Conservation (phyloP, 805 yeast genomes). For the Candida rishiriensis region DNA sequence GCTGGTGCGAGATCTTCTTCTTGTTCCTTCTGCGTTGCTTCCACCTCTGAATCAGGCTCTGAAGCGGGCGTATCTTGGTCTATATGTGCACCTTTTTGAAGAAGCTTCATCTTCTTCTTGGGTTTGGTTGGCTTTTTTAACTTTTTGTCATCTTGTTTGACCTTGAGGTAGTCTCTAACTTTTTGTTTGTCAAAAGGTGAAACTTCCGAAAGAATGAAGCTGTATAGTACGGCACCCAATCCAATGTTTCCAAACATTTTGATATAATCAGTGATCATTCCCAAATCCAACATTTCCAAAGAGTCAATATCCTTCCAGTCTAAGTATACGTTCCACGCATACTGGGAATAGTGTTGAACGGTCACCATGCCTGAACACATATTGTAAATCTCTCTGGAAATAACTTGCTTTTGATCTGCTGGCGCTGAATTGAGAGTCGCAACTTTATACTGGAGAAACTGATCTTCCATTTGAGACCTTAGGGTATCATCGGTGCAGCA, state of each 20-base stretch:
- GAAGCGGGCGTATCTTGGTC: constrained; percentile 17
- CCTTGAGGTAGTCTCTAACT: constrained; percentile 21
- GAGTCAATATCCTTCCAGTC: constrained; percentile 63
- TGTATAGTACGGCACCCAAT: constrained; percentile 52
- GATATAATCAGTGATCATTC: constrained; percentile 47
- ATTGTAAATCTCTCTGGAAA: constrained; percentile 42
- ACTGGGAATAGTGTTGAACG: constrained; percentile 53
- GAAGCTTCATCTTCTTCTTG: constrained; percentile 12
- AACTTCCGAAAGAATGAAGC: constrained; percentile 60
- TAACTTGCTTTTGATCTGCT: constrained; percentile 30
- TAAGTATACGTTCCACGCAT: constrained; percentile 70
- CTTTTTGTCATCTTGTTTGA: constrained; percentile 5
- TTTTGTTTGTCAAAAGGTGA: constrained; percentile 50
- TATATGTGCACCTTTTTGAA: constrained; percentile 6
- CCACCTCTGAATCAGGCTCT: constrained; percentile 13
- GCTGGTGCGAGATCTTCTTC: constrained; percentile 26
- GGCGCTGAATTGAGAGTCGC: constrained; percentile 54
- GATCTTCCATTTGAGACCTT: constrained; percentile 58
- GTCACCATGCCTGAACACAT: constrained; percentile 70
- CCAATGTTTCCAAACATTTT: constrained; percentile 56
- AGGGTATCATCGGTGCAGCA: constrained; percentile 51
- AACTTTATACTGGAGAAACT: constrained; percentile 52
- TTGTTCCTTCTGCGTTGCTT: constrained; percentile 6
- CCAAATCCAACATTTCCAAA: constrained; percentile 45
- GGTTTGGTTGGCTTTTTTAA: constrained; percentile 10